phyloP scores from a whole-genome alignment of 192 early-diverging fungal species.

The Mortierella hygrophila region DNA sequence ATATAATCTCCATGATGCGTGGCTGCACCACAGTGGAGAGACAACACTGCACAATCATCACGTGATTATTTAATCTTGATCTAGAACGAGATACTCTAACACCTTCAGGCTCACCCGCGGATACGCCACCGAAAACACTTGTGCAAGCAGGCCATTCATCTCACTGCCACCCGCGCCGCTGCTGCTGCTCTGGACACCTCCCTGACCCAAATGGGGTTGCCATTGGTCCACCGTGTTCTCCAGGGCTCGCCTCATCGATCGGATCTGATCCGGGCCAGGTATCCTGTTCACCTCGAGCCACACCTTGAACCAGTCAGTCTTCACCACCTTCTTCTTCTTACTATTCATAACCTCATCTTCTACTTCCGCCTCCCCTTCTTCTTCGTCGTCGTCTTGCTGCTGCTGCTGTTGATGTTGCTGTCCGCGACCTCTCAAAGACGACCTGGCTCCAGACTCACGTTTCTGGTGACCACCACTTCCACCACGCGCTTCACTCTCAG shows the following conservation, averaged over 20 bases:
- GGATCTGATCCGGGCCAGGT: constrained; percentile 31
- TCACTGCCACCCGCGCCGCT: background rate
- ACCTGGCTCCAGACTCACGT: background rate
- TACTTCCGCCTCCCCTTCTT: too few relatives aligned
- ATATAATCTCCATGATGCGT: background rate
- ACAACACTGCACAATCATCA: background rate
- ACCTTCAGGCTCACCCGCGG: constrained; percentile 20
- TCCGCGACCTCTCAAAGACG: background rate
- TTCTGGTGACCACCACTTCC: background rate
- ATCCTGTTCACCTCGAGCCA: constrained; percentile 36
- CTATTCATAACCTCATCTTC: too few relatives aligned
- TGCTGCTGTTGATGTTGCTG: background rate
- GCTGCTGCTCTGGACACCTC: too few relatives aligned
- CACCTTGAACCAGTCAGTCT: constrained; percentile 36
- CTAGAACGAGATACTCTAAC: constrained; percentile 14
- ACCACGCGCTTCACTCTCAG: background rate
- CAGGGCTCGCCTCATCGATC: constrained; percentile 11
- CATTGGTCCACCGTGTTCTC: constrained; percentile 1
- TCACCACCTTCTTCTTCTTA: background rate
- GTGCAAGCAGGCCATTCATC: background rate
- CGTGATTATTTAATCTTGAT: background rate
- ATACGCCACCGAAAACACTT: constrained; percentile 33
- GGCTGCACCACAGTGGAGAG: background rate
- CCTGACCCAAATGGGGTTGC: background rate
- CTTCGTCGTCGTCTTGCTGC: background rate